Base-by-base conservation (phyloP, 768 basidiomycete genomes). In the Termitomyces sp. region DNA sequence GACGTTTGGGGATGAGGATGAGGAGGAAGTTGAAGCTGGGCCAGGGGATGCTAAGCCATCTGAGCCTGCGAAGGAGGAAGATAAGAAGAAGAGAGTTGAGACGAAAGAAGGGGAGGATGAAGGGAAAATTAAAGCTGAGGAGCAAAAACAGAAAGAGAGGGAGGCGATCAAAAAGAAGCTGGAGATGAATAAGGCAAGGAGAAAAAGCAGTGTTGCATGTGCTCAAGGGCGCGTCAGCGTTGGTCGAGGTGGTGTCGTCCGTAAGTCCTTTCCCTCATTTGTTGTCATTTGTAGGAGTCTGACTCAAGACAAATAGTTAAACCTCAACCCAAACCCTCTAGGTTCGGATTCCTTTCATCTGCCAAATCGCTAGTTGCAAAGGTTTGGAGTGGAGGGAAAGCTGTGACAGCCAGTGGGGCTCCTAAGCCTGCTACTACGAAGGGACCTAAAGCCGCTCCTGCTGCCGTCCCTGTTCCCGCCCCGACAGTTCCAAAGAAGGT, bases 331-430 rank as follows among this genome's bases (percentile, higher is more conserved):
- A 82, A 82, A 61, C 71, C 82, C 1, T 75, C 82, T 4, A 80
- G 82, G 37, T 83, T 89, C 56, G 89, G 87, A 1, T 89, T 91
- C 73, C 68, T 91, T 6, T 78, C 84, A 21, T 84, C 79, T 17
- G 84, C 89, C 8, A 91, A 89, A 67, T 80, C 81, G 0, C 72
- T 91, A 3, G 88, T 91, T 4, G 75, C 79, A 62, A 88, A 79
- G 60, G 87, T 91, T 1, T 91, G 88, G 88, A 84, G 82, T 62
- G 76, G 86, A 61, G 81, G 74, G 8, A 79, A 76, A 62, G 41
- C 68, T 10, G 55, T 70, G 27, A 12, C 50, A n/a, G n/a, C 35
- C 16, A 39, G 5, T 17, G 25, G 49, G 25, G 12, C 23, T 27
- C 17, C 35, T 7, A 50, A 39, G 35, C 9, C 50, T 7, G n/a